phyloP scores from a whole-genome alignment of 768 basidiomycete genomes.

The Lanmaoa pseudosensibilis region DNA sequence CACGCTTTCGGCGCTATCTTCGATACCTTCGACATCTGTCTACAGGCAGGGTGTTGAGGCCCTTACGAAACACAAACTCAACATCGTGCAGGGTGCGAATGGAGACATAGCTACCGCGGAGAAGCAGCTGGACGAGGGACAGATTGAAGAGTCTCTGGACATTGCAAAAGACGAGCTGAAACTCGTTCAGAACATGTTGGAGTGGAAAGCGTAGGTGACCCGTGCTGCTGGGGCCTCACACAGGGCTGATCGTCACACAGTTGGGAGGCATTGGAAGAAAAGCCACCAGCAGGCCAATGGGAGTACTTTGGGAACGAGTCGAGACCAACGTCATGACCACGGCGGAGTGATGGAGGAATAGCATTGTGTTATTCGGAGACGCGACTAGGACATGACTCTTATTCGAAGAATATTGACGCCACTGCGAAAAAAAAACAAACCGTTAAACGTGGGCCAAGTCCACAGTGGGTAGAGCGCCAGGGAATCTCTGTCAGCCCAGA shows the following conservation, averaged over 20 bases:
- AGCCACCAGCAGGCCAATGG: conserved; percentile 84
- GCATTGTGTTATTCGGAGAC: not conserved
- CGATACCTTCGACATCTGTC: conserved; percentile 78
- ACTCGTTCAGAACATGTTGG: conserved; percentile 79
- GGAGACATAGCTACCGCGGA: conserved; percentile 70
- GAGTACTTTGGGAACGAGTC: conserved; percentile 68
- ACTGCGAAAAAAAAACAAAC: conserved; percentile 4
- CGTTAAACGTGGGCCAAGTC: not conserved
- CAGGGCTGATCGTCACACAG: conserved; percentile 39
- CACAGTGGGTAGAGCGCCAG: not conserved
- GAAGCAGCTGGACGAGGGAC: conserved; percentile 74
- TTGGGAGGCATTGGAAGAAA: conserved; percentile 88
- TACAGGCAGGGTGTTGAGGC: conserved; percentile 90
- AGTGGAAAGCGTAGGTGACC: conserved; percentile 89
- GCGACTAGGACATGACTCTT: not conserved
- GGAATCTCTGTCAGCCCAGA: conserved; percentile 25
- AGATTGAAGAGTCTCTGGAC: conserved; percentile 83
- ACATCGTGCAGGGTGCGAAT: conserved; percentile 65
- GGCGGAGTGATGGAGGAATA: not conserved
- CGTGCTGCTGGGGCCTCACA: not conserved
- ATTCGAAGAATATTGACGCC: conserved; percentile 6
- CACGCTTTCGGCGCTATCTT: conserved; percentile 67
- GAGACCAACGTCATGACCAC: conserved; percentile 37
- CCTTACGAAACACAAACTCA: conserved; percentile 77
- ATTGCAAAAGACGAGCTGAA: conserved; percentile 81